Conservation (phyloP, 148 eudicot species). For the Rhododendron williamsianum region DNA sequence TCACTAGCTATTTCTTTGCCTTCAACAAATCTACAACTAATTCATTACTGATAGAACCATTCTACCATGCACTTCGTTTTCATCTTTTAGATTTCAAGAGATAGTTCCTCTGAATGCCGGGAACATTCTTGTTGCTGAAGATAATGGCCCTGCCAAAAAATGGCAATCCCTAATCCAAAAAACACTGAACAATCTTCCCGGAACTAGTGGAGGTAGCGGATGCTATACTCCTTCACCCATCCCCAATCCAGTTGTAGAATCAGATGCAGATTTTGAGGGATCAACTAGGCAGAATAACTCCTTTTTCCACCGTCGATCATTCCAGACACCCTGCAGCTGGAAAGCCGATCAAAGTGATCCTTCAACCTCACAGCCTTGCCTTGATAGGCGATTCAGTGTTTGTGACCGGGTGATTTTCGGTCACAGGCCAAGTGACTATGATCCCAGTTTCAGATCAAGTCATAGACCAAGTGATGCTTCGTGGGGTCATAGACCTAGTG, state of each 20-base stretch:
- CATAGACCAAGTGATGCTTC: conserved; percentile 38
- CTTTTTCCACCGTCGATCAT: conserved; percentile 70
- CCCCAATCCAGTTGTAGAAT: conserved; percentile 79
- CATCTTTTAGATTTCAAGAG: conserved; percentile 72
- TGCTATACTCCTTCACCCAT: conserved; percentile 86
- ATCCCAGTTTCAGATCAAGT: conserved; percentile 24
- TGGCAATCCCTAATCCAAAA: conserved; percentile 67
- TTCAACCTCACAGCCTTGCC: conserved; percentile 64
- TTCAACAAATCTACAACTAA: neutral
- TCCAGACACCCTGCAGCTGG: conserved; percentile 68
- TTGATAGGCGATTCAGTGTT: conserved; percentile 83
- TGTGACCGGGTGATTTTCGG: conserved; percentile 83
- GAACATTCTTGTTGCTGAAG: conserved; percentile 85
- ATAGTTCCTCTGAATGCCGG: conserved; percentile 92
- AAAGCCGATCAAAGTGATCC: conserved; percentile 49
- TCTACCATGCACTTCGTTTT: conserved; percentile 3
- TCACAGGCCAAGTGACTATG: conserved; percentile 65
- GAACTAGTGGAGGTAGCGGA: conserved; percentile 58
- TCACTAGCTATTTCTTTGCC: neutral
- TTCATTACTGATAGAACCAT: neutral
- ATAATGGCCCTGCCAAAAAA: conserved; percentile 90
- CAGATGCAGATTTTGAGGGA: conserved; percentile 88
- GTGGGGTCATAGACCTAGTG: conserved; percentile 38
- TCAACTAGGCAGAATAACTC: conserved; percentile 51
- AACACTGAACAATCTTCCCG: conserved; percentile 81